phyloP scores from a whole-genome alignment of 2,329 filamentous ascomycete species.

The Lasiodiplodia gonubiensis region DNA sequence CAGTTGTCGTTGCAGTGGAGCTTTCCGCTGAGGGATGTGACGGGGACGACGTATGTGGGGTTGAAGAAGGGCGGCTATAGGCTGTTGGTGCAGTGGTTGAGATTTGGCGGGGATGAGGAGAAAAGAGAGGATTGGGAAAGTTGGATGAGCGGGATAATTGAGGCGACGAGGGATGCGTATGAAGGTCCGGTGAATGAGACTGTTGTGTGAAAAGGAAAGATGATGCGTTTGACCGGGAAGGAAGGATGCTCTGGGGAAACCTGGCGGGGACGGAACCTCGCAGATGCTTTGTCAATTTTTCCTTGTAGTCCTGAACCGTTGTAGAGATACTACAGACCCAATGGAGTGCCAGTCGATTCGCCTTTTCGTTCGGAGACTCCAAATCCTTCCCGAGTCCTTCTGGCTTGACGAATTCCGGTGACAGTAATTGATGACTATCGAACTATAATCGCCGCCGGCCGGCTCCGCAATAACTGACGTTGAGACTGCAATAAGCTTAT shows the following conservation, averaged over 20 bases:
- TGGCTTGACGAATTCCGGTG: background rate
- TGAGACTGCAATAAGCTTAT: background rate
- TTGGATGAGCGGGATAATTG: slow-evolving; percentile 15
- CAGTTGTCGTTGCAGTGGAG: background rate
- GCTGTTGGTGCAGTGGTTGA: slow-evolving; percentile 1
- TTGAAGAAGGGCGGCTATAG: slow-evolving; percentile 20
- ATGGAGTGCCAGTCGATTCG: background rate
- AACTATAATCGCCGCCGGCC: background rate
- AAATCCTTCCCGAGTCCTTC: background rate
- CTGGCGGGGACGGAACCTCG: background rate
- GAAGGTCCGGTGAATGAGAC: background rate
- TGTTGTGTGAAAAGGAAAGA: background rate
- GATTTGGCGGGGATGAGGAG: slow-evolving; percentile 5
- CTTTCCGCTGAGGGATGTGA: slow-evolving; percentile 5
- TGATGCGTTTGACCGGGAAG: background rate
- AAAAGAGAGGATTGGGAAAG: background rate
- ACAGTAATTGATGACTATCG: background rate
- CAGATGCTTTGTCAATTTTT: background rate
- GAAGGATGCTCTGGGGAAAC: background rate
- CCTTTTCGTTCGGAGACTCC: background rate
- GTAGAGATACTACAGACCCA: background rate
- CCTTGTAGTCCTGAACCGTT: background rate
- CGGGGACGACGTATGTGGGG: background rate
- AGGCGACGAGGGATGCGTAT: slow-evolving; percentile 13
- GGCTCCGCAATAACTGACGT: background rate